These are phyloP conservation scores for Solanum rostratum DNA, from an alignment of 257 asterid genomes.

Conservation along the genomic window DNA sequence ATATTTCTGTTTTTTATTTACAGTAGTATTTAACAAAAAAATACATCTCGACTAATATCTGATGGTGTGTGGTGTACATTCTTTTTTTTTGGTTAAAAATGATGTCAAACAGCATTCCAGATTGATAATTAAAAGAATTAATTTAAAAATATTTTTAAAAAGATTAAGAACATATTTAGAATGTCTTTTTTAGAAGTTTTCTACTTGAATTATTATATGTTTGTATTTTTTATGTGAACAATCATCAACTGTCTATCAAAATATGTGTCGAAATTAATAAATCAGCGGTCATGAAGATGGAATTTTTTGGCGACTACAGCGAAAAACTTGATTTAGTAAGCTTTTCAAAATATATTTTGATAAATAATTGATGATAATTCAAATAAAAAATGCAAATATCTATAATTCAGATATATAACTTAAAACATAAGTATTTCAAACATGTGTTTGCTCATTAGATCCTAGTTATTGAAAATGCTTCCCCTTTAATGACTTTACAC, in stretches of 20 bases:
- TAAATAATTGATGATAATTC: neutral
- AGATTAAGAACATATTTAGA: neutral
- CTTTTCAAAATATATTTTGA: neutral
- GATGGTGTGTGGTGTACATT: neutral
- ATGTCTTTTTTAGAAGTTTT: neutral
- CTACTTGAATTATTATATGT: neutral
- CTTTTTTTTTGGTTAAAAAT: neutral
- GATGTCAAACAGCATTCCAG: neutral
- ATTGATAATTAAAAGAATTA: neutral
- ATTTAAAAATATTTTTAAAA: fast-evolving
- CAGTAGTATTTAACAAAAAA: neutral
- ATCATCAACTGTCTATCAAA: neutral
- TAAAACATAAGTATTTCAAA: too few species aligned
- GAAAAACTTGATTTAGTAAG: neutral
- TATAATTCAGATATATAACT: neutral
- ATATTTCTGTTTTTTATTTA: neutral
- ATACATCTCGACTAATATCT: neutral
- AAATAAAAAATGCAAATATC: fast-evolving
- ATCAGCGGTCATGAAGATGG: neutral
- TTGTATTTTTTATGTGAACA: neutral
- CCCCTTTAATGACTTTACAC: neutral
- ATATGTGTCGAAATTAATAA: neutral
- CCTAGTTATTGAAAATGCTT: too few species aligned
- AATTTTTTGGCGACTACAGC: neutral
- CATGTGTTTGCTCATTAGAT: too few species aligned